phyloP scores from a whole-genome alignment of 225 moss, liverwort and hornwort genomes.

The Pseudoscleropodium purum region DNA sequence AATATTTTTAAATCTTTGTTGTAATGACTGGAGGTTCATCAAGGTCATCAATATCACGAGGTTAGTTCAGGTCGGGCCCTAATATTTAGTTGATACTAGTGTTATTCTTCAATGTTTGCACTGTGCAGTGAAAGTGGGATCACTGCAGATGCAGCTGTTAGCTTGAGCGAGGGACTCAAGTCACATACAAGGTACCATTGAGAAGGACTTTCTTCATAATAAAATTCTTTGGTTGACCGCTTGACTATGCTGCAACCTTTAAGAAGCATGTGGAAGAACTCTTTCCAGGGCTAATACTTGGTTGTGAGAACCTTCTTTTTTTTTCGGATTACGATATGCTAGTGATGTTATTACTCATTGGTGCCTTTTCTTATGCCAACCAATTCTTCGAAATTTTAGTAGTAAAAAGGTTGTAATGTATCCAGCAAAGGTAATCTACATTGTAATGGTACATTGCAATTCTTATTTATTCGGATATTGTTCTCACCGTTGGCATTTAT shows the following conservation, averaged over 20 bases:
- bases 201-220: neutral
- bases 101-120: neutral
- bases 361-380: neutral
- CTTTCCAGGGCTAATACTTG: neutral
- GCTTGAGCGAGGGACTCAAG: slow-evolving; percentile 51
- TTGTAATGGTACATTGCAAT: neutral
- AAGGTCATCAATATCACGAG: neutral
- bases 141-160: slow-evolving; percentile 51
- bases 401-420: neutral
- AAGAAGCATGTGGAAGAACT: neutral
- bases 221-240: neutral
- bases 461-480: neutral
- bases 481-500: neutral
- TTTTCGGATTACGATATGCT: neutral
- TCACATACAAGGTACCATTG: slow-evolving; percentile 49
- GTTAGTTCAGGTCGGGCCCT: neutral
- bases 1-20: neutral
- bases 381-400: neutral
- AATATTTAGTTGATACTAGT: neutral
- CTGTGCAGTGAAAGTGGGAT: slow-evolving; percentile 73
- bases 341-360: neutral
- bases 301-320: neutral
- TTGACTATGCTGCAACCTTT: neutral
- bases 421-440: neutral
- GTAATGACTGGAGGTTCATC: neutral